Evolutionary conservation across 2,329 filamentous ascomycete genomes (phyloP).

Genomic region (Ambrosiella xylebori): DNA sequence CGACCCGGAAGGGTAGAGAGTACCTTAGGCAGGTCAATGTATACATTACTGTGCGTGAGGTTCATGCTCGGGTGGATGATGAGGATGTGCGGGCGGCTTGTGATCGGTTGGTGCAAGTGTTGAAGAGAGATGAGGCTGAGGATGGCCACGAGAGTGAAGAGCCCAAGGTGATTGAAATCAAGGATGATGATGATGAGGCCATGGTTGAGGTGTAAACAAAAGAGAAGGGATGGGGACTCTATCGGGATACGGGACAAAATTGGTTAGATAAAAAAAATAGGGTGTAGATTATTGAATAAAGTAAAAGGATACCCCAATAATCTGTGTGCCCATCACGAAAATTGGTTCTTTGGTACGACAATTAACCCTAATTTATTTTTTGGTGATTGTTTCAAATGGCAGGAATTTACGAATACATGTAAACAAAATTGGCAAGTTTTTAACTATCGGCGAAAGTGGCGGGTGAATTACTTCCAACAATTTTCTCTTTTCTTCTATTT

Average conservation of each 20-base stretch:
- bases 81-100: conserved; percentile 70
- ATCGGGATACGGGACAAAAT: not conserved
- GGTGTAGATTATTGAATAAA: not conserved
- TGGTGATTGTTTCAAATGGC: too few relatives aligned
- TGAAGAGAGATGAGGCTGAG: conserved; percentile 62
- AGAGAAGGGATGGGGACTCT: not conserved
- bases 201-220: conserved; percentile 33
- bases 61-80: conserved; percentile 60
- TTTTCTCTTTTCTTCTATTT: not conserved
- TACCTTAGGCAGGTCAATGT: conserved; percentile 59
- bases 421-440: too few relatives aligned
- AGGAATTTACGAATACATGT: too few relatives aligned
- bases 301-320: not conserved
- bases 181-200: conserved; percentile 34
- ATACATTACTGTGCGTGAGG: conserved; percentile 78
- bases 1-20: conserved; percentile 58
- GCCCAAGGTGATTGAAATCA: conserved; percentile 25
- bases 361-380: too few relatives aligned
- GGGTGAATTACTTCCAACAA: not conserved
- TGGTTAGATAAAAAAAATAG: not conserved
- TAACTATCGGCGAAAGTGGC: too few relatives aligned
- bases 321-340: too few relatives aligned
- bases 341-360: too few relatives aligned
- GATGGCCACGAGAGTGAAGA: conserved; percentile 23
- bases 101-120: conserved; percentile 74